These are phyloP conservation scores for Sporothrix pallida DNA, from an alignment of 2,329 filamentous ascomycete species.

Conservation along the genomic window DNA sequence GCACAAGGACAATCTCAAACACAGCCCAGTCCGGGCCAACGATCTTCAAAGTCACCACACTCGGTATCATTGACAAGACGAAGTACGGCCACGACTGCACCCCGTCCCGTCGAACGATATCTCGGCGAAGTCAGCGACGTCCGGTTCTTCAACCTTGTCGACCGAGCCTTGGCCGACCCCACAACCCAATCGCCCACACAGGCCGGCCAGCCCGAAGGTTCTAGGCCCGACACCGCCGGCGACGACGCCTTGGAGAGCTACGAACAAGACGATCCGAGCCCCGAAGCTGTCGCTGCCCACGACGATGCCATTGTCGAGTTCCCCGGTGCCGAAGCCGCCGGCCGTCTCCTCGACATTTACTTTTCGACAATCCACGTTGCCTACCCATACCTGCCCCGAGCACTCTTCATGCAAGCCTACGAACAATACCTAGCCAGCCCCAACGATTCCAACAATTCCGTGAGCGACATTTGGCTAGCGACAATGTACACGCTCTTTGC, in stretches of 20 bases:
- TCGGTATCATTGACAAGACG: background rate
- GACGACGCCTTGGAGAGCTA: constrained; percentile 40
- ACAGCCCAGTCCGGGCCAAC: background rate
- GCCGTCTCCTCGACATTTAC: constrained; percentile 39
- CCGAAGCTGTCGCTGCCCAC: background rate
- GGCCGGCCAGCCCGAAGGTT: background rate
- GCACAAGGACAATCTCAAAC: too few species aligned
- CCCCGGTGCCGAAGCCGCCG: constrained; percentile 27
- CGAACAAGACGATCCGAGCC: constrained; percentile 32
- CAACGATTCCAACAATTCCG: background rate
- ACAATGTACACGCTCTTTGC: constrained; percentile 41
- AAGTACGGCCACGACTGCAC: background rate
- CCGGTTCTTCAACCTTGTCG: constrained; percentile 46
- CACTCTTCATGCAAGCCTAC: constrained; percentile 37
- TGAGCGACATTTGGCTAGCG: constrained; percentile 31
- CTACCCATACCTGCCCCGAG: constrained; percentile 45
- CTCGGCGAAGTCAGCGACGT: constrained; percentile 49
- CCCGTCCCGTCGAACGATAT: constrained; percentile 41
- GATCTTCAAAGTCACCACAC: too few species aligned
- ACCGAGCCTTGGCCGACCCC: constrained; percentile 39
- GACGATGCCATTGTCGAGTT: constrained; percentile 25
- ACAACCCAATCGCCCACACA: background rate
- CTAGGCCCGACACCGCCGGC: background rate
- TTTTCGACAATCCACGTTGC: constrained; percentile 47
- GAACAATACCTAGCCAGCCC: background rate